Base-by-base conservation (phyloP, 345 rosid genomes). In the Cardamine chenopodiifolia region DNA sequence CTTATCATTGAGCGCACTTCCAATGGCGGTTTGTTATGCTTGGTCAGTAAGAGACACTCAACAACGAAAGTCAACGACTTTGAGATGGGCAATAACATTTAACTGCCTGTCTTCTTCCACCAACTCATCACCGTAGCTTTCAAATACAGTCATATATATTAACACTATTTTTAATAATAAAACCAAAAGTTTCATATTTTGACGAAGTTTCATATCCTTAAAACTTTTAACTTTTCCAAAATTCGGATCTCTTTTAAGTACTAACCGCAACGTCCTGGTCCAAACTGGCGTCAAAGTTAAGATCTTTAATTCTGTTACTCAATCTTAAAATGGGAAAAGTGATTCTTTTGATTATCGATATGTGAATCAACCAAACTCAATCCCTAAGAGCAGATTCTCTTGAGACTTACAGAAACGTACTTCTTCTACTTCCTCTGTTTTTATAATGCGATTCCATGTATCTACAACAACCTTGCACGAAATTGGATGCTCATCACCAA, bases 381-480 rank as follows among this genome's bases (percentile, higher is more conserved):
- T 82, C 31, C 83, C 87, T 69, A 89, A 71, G 78, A 82, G 75
- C 60, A 50, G 62, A 40, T 61, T 65, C 62, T 80, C 84, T 39
- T 50, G 77, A 75, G 71, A 66, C 65, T 66, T 65, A 74, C 57
- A 35, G 11, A 78, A 39, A 58, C 72, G 83, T 63, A 74, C 52
- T 45, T 62, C n/a, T 60, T 32, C 67, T 59, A 40, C 81, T 52
- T 82, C 34, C 55, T 65, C 86, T 76, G 76, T 68, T 74, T 84
- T 89, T 74, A 85, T 61, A 63, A 85, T 84, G 80, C 90, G 62
- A 59, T 74, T 70, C 2, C 29, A 73, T 26, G 80, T 3, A 70
- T 87, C 91, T 31, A 88, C 83, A 35, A 71, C 72, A 75, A 88
- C 88, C 54, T 86, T 85, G 77, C 96, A 93, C 12, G 72, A 73